Conservation (phyloP, 2,329 filamentous ascomycete species). For the Nemania abortiva region DNA sequence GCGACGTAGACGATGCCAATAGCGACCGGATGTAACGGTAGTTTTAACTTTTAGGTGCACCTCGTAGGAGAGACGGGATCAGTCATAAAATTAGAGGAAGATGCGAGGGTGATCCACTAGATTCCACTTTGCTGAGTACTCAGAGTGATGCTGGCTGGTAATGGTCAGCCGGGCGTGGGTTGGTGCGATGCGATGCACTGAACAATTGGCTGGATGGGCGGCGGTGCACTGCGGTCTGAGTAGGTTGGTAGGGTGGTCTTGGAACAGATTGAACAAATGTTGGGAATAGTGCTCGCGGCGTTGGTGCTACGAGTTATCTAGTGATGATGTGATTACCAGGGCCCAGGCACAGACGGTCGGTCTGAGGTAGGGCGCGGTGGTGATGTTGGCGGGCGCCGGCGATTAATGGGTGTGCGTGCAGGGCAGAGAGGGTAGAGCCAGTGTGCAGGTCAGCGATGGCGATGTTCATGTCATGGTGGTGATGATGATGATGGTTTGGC, state of each 20-base stretch:
- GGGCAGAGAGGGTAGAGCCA: constrained; percentile 30
- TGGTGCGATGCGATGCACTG: constrained; percentile 32
- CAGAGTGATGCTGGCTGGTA: constrained; percentile 34
- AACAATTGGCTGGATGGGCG: constrained; percentile 22
- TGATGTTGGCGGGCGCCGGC: constrained; percentile 39
- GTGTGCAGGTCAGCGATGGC: constrained; percentile 34
- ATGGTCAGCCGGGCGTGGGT: constrained; percentile 32
- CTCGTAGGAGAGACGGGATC: constrained; percentile 39
- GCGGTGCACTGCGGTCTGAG: constrained; percentile 19
- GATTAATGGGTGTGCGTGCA: constrained; percentile 39
- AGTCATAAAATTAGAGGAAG: constrained; percentile 41
- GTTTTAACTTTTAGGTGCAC: constrained; percentile 26
- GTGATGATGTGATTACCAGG: constrained; percentile 24
- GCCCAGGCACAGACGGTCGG: not conserved
- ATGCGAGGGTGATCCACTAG: constrained; percentile 45
- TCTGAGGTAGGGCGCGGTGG: constrained; percentile 21
- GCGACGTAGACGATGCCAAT: constrained; percentile 35
- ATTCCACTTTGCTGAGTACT: constrained; percentile 36
- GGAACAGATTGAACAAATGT: not conserved
- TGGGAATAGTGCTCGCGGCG: constrained; percentile 23
- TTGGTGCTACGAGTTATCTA: constrained; percentile 16
- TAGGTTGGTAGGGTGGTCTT: constrained; percentile 8
- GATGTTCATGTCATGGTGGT: constrained; percentile 39
- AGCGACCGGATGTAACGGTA: constrained; percentile 24
- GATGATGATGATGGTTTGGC: constrained; percentile 36